A percentile compares a stretch with the other conserved stretches of the same genome.
Evolutionary conservation across 352 stramenopile genomes (phyloP).

Genomic region (Salisapilia sapeloensis): DNA sequence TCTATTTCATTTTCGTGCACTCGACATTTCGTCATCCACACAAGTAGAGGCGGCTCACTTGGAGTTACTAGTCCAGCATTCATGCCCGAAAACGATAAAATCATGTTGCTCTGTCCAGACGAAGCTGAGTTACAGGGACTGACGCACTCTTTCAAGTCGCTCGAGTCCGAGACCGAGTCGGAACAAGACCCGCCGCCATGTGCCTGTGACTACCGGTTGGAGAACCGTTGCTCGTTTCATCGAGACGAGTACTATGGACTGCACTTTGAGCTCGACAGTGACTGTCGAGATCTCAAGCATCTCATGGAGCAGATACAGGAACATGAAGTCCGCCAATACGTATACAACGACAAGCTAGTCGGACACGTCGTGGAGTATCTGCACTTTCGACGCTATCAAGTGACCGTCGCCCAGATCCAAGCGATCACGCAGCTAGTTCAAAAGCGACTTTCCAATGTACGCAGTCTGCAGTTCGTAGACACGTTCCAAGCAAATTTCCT

Average conservation of each 20-base stretch:
- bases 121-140: too few relatives aligned
- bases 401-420: constrained; percentile 23
- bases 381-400: constrained; percentile 21
- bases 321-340: constrained; percentile 26
- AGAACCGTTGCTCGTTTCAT: constrained; percentile 27
- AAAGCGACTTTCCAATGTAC: constrained; percentile 22
- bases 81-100: too few relatives aligned
- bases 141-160: too few relatives aligned
- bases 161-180: constrained; percentile 33
- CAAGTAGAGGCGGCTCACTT: too few relatives aligned
- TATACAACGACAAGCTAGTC: constrained; percentile 30
- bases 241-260: constrained; percentile 24
- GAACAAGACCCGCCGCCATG: constrained; percentile 26
- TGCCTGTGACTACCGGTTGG: constrained; percentile 25
- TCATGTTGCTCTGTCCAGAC: too few relatives aligned
- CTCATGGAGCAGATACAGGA: constrained; percentile 23
- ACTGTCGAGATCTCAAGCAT: constrained; percentile 30
- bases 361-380: constrained; percentile 40
- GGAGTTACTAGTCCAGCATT: too few relatives aligned
- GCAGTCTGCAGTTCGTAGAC: constrained; percentile 25
- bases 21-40: too few relatives aligned
- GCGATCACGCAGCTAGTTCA: constrained; percentile 17
- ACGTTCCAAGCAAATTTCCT: constrained; percentile 20
- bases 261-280: constrained; percentile 27
- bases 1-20: too few relatives aligned